A percentile compares a stretch with the other conserved stretches of the same genome.
Conservation (phyloP, 2,329 filamentous ascomycete genomes). For the Claviceps purpurea region DNA sequence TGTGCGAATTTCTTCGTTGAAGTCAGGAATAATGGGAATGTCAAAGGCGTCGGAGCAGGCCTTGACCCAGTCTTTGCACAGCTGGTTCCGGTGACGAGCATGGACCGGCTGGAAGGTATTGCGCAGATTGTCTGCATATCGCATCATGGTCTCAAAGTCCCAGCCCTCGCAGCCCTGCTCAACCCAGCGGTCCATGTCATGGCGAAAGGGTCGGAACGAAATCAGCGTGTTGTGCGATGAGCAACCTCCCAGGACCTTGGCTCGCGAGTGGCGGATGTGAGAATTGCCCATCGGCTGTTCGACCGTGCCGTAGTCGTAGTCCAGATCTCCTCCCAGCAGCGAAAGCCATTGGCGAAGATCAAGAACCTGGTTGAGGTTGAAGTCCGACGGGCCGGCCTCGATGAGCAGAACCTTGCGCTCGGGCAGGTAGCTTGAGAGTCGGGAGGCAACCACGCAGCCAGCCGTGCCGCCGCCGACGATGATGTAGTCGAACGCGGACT, state of each 20-base stretch:
- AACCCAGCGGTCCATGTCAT: conserved; percentile 78
- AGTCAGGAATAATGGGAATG: conserved; percentile 72
- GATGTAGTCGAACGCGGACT: conserved; percentile 67
- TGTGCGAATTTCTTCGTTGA: conserved; percentile 69
- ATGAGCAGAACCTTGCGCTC: conserved; percentile 70
- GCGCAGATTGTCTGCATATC: conserved; percentile 68
- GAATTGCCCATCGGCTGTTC: conserved; percentile 90
- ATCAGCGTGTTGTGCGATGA: conserved; percentile 91
- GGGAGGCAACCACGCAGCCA: conserved; percentile 70
- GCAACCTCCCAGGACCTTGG: conserved; percentile 85
- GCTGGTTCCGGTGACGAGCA: conserved; percentile 71
- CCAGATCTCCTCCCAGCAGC: conserved; percentile 72
- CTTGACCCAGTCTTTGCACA: conserved; percentile 81
- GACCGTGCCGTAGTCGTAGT: conserved; percentile 82
- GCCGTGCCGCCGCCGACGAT: conserved; percentile 78
- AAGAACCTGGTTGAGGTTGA: conserved; percentile 74
- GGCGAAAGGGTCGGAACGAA: conserved; percentile 81
- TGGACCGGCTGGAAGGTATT: conserved; percentile 89
- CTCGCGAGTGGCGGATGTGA: conserved; percentile 80
- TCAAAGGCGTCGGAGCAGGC: conserved; percentile 66
- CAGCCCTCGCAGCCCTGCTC: conserved; percentile 70
- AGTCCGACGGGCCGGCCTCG: conserved; percentile 82
- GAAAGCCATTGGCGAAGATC: conserved; percentile 79
- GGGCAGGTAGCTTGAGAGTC: conserved; percentile 71
- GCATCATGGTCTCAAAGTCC: conserved; percentile 75